Evolutionary conservation across 306 rosid species (phyloP).

Genomic region (Trifolium dubium): DNA sequence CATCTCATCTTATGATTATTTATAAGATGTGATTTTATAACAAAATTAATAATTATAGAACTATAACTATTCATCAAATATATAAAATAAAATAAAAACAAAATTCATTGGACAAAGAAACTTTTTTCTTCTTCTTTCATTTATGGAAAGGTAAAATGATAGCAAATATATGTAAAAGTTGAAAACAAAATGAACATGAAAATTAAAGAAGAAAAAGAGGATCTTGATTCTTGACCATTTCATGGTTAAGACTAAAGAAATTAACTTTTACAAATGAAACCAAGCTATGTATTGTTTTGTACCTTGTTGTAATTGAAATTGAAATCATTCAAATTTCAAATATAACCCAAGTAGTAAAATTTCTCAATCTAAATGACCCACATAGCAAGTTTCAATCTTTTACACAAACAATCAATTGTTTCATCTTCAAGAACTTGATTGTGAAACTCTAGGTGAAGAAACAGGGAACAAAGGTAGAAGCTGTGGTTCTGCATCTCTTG

Average conservation of each 20-base stretch:
- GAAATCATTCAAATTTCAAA: slow-evolving; percentile 41
- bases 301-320: slow-evolving; percentile 33
- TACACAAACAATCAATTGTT: background rate
- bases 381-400: slow-evolving; percentile 30
- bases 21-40: slow-evolving; percentile 29
- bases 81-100: background rate
- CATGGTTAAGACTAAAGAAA: slow-evolving; percentile 41
- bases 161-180: slow-evolving; percentile 19
- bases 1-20: slow-evolving; percentile 13
- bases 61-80: slow-evolving; percentile 32
- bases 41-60: slow-evolving; percentile 18
- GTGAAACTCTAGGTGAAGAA: slow-evolving; percentile 82
- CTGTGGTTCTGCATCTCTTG: slow-evolving; percentile 71
- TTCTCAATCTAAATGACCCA: slow-evolving; percentile 43
- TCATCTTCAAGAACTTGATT: slow-evolving; percentile 59
- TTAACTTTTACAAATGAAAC: slow-evolving; percentile 62
- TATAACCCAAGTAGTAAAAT: slow-evolving; percentile 37
- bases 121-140: slow-evolving; percentile 26
- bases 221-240: slow-evolving; percentile 47
- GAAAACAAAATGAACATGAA: slow-evolving; percentile 17
- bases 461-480: slow-evolving; percentile 83
- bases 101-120: slow-evolving; percentile 37
- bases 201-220: slow-evolving; percentile 34
- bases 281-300: slow-evolving; percentile 48
- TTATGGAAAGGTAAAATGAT: slow-evolving; percentile 37